phyloP scores from a whole-genome alignment of 2,329 filamentous ascomycete genomes.

The Sordariomycetes sp. region DNA sequence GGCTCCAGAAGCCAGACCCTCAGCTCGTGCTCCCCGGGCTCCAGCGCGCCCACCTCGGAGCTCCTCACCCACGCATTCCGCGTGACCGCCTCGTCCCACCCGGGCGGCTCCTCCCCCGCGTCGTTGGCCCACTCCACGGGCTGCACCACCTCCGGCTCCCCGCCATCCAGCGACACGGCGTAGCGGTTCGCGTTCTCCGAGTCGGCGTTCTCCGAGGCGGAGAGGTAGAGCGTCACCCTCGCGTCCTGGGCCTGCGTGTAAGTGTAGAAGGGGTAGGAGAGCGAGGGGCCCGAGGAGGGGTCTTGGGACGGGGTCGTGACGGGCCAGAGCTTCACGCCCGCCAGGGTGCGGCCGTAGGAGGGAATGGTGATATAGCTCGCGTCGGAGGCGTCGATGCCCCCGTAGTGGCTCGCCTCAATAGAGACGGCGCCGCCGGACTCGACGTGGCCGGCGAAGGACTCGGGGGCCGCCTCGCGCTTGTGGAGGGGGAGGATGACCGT shows the following conservation, averaged over 20 bases:
- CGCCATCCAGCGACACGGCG: conserved; percentile 23
- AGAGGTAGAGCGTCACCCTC: conserved; percentile 37
- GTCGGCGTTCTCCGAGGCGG: conserved; percentile 40
- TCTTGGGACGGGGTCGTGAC: conserved; percentile 38
- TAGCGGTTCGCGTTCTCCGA: conserved; percentile 40
- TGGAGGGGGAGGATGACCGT: conserved; percentile 42
- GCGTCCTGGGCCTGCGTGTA: conserved; percentile 37
- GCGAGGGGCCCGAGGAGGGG: conserved; percentile 35
- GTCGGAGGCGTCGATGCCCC: conserved; percentile 20
- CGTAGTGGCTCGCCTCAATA: conserved; percentile 41
- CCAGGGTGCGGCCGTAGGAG: conserved; percentile 45
- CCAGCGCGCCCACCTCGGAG: no score
- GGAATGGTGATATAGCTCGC: conserved; percentile 40
- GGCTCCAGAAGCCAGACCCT: conserved; percentile 24
- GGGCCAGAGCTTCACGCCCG: conserved; percentile 47
- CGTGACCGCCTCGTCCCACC: no score
- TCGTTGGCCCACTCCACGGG: conserved; percentile 17
- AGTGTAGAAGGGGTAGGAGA: conserved; percentile 52
- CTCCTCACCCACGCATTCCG: no score
- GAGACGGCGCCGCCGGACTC: conserved; percentile 49
- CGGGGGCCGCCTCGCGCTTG: conserved; percentile 32
- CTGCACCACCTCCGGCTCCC: conserved; percentile 22
- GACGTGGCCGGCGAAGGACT: conserved; percentile 48
- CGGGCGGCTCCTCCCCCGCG: no score
- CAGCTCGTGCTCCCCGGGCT: no score